Base-by-base conservation (phyloP, 345 rosid species). In the Geranium brycei region DNA sequence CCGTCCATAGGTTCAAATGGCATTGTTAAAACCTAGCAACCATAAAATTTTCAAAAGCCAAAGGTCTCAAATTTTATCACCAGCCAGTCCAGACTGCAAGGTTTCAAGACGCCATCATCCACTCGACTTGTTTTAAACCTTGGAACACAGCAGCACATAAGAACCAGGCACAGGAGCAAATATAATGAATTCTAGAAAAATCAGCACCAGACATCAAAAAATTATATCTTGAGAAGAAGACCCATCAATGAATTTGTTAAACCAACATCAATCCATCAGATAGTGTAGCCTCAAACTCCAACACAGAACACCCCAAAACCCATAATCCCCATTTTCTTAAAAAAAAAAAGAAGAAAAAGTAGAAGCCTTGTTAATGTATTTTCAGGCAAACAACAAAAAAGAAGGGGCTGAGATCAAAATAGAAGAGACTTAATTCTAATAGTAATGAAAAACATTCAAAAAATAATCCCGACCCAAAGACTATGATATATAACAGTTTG, bases 1-100 rank as follows among this genome's bases (percentile, higher is more conserved):
- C 79, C 84, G 71, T 84, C 91, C 84, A 82, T 76, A 64, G 81
- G 66, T 69, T 86, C 85, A 63, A 76, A 82, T 66, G 91, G 86
- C 91, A 86, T 86, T 55, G 58, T 64, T 23, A 65, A 47, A 71
- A 69, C 64, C 73, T 15, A 19, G 57, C 38, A 64, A 58, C 62
- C 66, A 64, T 62, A 75, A 64, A 63, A 64, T 59, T 71, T 69
- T 13, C 17, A 72, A 75, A 57, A 65, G 28, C 64, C 19, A 56
- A 71, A 61, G 55, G 69, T 55, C 31, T 61, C 66, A 64, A 69
- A 63, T 56, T 62, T 65, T 66, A 30, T 65, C 55, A 4, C 59
- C 68, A 59, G 63, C 60, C 12, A 63, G 16, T 41, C 58, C 69
- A 62, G 28, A 67, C 68, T 3, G 69, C 76, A 76, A 70, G 57